A percentile compares a stretch with the other conserved stretches of the same genome.
Evolutionary conservation across 129 eudicot genomes (phyloP).

Genomic region (Flaveria sonorensis): DNA sequence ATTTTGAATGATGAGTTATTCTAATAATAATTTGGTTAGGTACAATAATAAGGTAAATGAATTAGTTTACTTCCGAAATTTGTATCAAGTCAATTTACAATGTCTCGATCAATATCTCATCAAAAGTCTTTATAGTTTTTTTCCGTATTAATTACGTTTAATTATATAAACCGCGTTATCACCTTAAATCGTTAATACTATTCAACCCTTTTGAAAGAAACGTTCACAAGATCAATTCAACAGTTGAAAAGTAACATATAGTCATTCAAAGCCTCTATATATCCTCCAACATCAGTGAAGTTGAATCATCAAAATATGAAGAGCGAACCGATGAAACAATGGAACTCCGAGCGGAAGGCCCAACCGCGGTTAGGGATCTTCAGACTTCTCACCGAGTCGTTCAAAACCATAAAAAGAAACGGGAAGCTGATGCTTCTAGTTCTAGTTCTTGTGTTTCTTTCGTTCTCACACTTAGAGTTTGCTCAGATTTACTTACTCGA

Average conservation of each 20-base stretch:
- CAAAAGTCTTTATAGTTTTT: background rate
- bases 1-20: background rate
- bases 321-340: slow-evolving; percentile 2
- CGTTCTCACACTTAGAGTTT: slow-evolving; percentile 22
- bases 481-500: slow-evolving; percentile 23
- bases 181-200: background rate
- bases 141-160: background rate
- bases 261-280: background rate
- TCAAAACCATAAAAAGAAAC: slow-evolving; percentile 31
- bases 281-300: slow-evolving; percentile 1
- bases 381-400: slow-evolving; percentile 29
- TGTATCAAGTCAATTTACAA: background rate
- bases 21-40: background rate
- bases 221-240: slow-evolving; percentile 12
- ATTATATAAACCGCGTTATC: slow-evolving; percentile 19
- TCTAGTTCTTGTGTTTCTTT: slow-evolving; percentile 36
- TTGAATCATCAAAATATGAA: slow-evolving; percentile 24
- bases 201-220: background rate
- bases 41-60: too few species aligned
- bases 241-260: background rate
- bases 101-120: background rate
- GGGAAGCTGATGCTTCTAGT: slow-evolving; percentile 18
- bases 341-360: slow-evolving; percentile 13
- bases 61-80: background rate
- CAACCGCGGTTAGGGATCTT: slow-evolving; percentile 27